Evolutionary conservation across 441 rosid species (phyloP), one percentile per base, ranked within the genome.

Genomic region (Euphorbia schlechtendalii): DNA sequence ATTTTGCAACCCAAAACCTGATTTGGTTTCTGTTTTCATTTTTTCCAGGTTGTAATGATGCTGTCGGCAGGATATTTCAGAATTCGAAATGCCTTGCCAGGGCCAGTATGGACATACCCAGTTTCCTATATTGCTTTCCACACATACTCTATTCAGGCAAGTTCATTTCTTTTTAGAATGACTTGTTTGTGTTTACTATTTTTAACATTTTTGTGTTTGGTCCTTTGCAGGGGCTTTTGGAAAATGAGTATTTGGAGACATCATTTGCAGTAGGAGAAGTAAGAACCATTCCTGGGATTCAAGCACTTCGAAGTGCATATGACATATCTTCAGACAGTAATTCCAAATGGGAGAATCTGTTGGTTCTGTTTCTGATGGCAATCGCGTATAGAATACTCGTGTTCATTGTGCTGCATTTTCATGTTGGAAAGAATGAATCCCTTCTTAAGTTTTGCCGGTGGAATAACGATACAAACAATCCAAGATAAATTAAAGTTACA

Each of bases 21-120:
- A 65, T 48, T 21, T 8, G n/a, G 27, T 15, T n/a, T 67, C 20
- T 36, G 27, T 74, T 38, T 21, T 65, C n/a, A n/a, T 32, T 32
- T 32, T 84, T 53, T 75, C 74, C 90, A 94, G 96, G 91, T 87
- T 65, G 72, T 87, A 64, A 95, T 95, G 99, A 92, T 95, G 95
- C 97, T 95, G 56, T 73, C 97, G 9, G 98, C 99, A 15, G 99
- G 98, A 45, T 93, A 87, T 78, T 85, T 91, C 73, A 80, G 97
- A 80, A 82, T 89, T 73, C 90, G 90, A 48, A 86, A 71, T 74
- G 95, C 89, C 25, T 66, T 95, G 80, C 98, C 99, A 2, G 68
- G 82, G 64, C 91, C 96, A 0, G 64, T 95, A 21, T 95, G 99
- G 99, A 88, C 72, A 30, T 95, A 88, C 79, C 99, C 99, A n/a